Evolutionary conservation across 2,329 filamentous ascomycete genomes (phyloP).

Genomic region (Botryotinia calthae): DNA sequence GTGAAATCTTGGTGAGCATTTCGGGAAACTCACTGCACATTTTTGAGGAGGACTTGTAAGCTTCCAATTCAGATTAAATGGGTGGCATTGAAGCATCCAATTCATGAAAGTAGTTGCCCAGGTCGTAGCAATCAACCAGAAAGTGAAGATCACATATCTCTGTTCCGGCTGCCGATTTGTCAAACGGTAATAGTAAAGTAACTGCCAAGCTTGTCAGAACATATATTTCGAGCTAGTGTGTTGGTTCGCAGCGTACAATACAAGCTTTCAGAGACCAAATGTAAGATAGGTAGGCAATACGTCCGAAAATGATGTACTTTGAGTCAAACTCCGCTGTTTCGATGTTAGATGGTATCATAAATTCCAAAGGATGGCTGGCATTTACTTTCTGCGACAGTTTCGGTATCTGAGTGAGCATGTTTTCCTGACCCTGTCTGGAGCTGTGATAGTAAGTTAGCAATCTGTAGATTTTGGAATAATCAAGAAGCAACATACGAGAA

Average conservation of each 20-base stretch:
- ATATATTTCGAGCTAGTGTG: background rate
- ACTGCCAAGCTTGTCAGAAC: constrained; percentile 17
- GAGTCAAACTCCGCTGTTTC: constrained; percentile 27
- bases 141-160: background rate
- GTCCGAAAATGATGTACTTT: constrained; percentile 25
- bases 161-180: constrained; percentile 23
- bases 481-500: background rate
- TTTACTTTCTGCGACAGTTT: background rate
- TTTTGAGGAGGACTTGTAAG: background rate
- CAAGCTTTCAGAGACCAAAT: constrained; percentile 34
- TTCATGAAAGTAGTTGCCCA: background rate
- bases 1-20: background rate
- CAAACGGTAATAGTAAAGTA: constrained; percentile 30
- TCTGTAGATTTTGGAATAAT: background rate
- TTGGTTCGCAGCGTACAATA: constrained; percentile 22
- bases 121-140: background rate
- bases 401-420: no score
- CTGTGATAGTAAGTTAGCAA: background rate
- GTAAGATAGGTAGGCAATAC: constrained; percentile 28
- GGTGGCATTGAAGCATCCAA: background rate
- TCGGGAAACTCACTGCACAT: constrained; percentile 12
- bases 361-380: no score
- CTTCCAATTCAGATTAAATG: constrained; percentile 10
- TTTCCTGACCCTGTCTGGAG: background rate
- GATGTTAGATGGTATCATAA: background rate